Evolutionary conservation across 2,329 filamentous ascomycete species (phyloP), one percentile per base, ranked within the genome.

Genomic region (Colletotrichum sansevieriae): DNA sequence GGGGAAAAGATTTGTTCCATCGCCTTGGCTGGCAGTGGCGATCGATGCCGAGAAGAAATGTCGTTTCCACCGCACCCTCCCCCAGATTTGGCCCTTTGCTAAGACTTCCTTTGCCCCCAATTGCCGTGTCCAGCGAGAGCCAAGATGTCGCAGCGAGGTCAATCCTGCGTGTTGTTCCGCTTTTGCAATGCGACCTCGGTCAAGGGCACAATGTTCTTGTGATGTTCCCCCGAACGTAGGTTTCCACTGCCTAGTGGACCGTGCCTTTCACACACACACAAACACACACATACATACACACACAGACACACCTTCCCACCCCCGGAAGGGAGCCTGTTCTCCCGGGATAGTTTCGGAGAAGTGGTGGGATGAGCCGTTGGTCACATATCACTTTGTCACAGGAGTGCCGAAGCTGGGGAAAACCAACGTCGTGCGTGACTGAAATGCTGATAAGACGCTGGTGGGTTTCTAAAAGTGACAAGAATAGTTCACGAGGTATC

Each of bases 361-460:
- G 25, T 52, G 29, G 46, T 29, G 46, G 46, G 46, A 29, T 51
- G 46, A 29, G 49, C 49, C 49, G 49, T n/a, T 25, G 47, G 49
- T 52, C 49, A 52, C 49, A 52, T 52, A 35, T 52, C 49, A 52
- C 49, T 29, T 52, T 52, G 49, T 25, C 49, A 52, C 49, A 49
- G 10, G 7, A 3, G 20, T 46, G 43, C 43, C 43, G 8, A 22
- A 22, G 18, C n/a, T 22, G 22, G 46, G 11, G 22, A 25, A 29
- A 49, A 13, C 5, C 11, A 49, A 51, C 49, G 15, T 33, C 15
- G 49, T 29, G 46, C 46, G 46, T 29, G 43, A 44, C 6, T 44
- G 43, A 18, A 3, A 18, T 44, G 6, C 43, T 44, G 44, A 47
- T 22, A 47, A 47, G 18, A 47, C 44, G 22, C 29, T 25, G 49